phyloP scores from a whole-genome alignment of 352 stramenopile species.

The Peronospora destructor region DNA sequence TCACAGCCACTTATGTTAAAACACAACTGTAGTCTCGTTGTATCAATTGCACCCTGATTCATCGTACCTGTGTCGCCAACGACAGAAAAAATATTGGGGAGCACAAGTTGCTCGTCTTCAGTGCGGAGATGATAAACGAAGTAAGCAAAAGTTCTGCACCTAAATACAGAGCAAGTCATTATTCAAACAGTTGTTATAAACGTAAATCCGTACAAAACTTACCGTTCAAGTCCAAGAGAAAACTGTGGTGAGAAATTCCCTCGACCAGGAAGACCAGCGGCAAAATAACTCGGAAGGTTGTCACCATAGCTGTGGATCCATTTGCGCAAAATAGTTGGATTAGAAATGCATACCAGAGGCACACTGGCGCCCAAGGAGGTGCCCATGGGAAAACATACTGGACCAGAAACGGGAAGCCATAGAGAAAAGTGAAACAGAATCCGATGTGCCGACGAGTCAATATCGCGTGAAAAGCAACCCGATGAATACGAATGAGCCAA shows the following conservation, averaged over 20 bases:
- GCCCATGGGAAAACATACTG: constrained; percentile 86
- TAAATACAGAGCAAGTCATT: constrained; percentile 15
- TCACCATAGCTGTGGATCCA: constrained; percentile 76
- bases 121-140: constrained; percentile 79
- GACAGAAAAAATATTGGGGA: constrained; percentile 82
- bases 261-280: constrained; percentile 83
- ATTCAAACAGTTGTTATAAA: not conserved
- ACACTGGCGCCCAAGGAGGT: constrained; percentile 81
- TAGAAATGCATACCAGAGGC: constrained; percentile 86
- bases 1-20: constrained; percentile 4
- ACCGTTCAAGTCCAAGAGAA: constrained; percentile 86
- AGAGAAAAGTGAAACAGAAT: constrained; percentile 84
- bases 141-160: constrained; percentile 75
- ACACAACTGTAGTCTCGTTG: not conserved
- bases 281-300: constrained; percentile 77
- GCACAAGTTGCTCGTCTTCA: constrained; percentile 83
- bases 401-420: constrained; percentile 81
- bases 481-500: constrained; percentile 76
- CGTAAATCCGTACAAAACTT: constrained; percentile 8
- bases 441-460: constrained; percentile 80
- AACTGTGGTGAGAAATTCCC: constrained; percentile 84
- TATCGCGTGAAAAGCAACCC: constrained; percentile 73
- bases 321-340: constrained; percentile 85
- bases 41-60: not conserved
- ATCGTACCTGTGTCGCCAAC: constrained; percentile 57